Evolutionary conservation across 257 asterid species (phyloP).

Genomic region (Misopates orontium): DNA sequence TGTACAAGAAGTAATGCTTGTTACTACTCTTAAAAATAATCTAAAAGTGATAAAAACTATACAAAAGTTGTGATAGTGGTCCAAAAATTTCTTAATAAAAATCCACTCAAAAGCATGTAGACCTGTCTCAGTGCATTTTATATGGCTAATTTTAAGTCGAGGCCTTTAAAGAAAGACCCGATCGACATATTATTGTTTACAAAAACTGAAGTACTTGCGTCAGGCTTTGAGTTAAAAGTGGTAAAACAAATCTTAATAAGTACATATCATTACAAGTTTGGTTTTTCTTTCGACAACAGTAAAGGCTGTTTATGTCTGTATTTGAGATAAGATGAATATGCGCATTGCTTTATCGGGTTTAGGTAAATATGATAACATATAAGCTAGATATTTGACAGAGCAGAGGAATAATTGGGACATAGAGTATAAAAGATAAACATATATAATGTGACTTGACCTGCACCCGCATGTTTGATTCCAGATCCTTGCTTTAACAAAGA

Average conservation of each 20-base stretch:
- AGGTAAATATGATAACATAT: constrained; percentile 8
- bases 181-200: too few relatives aligned
- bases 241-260: neutral
- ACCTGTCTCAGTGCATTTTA: too few relatives aligned
- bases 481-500: neutral
- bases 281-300: constrained; percentile 10
- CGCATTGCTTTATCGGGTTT: constrained; percentile 25
- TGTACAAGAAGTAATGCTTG: too few relatives aligned
- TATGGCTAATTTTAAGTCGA: too few relatives aligned
- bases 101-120: too few relatives aligned
- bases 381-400: neutral
- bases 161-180: too few relatives aligned
- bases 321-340: constrained; percentile 17
- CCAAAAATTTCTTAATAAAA: too few relatives aligned
- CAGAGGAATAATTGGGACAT: neutral
- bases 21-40: too few relatives aligned
- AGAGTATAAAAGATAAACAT: neutral
- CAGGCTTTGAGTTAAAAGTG: too few relatives aligned
- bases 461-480: neutral
- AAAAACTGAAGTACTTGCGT: too few relatives aligned
- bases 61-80: too few relatives aligned
- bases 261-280: neutral
- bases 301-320: constrained; percentile 21
- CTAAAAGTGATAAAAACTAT: too few relatives aligned
- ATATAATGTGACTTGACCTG: neutral